Conservation (phyloP, 1,139 yeast genomes). For the Pneumocystis jirovecii region DNA sequence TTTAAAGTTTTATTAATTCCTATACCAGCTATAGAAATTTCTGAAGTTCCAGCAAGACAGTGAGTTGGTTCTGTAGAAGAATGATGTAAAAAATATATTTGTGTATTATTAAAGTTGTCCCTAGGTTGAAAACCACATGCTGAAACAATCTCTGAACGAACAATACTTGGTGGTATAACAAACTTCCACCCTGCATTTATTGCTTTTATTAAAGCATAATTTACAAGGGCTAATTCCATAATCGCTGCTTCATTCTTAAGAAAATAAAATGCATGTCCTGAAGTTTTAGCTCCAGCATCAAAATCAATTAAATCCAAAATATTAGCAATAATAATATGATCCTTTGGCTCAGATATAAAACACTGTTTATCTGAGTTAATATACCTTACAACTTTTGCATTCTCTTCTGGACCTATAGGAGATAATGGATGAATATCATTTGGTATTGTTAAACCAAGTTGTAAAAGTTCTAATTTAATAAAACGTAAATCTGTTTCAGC, state of each 20-base stretch:
- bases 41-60: conserved; percentile 88
- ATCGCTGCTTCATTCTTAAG: conserved; percentile 74
- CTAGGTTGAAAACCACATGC: conserved; percentile 97
- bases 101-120: conserved; percentile 76
- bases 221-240: conserved; percentile 77
- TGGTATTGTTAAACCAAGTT: conserved; percentile 14
- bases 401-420: conserved; percentile 14
- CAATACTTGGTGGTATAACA: conserved; percentile 76
- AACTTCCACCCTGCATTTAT: conserved; percentile 50
- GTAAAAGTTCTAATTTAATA: conserved; percentile 8
- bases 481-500: conserved; percentile 9
- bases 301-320: conserved; percentile 53
- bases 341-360: conserved; percentile 20
- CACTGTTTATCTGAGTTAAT: conserved; percentile 11
- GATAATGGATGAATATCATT: conserved; percentile 14
- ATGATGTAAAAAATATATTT: conserved; percentile 40
- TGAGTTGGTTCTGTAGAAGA: conserved; percentile 32
- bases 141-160: conserved; percentile 54
- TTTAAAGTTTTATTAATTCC: conserved; percentile 27
- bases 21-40: conserved; percentile 79
- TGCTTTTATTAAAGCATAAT: conserved; percentile 58
- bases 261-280: conserved; percentile 87
- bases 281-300: conserved; percentile 50
- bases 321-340: conserved; percentile 57
- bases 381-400: conserved; percentile 13